A percentile compares a stretch with the other conserved stretches of the same genome.
These are phyloP conservation scores for Plicaturopsis crispa DNA, from an alignment of 768 basidiomycete genomes.

Conservation along the genomic window DNA sequence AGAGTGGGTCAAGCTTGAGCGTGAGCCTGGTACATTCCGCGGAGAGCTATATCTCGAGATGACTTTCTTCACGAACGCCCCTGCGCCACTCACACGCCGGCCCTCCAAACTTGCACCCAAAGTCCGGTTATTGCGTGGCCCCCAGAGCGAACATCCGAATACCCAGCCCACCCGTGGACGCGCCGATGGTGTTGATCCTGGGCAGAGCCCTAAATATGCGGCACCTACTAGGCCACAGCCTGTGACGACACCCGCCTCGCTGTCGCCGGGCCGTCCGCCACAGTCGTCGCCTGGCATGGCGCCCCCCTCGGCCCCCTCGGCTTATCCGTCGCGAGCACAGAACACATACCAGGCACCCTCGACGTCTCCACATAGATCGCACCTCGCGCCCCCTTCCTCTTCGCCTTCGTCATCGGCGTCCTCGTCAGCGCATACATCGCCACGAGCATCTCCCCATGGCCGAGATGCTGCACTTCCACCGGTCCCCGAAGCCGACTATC, in stretches of 20 bases:
- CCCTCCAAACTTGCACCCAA: slow-evolving; percentile 46
- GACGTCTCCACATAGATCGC: slow-evolving; percentile 3
- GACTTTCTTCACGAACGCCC: slow-evolving; percentile 79
- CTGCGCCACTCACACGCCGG: slow-evolving; percentile 42
- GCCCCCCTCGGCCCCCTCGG: slow-evolving; percentile 4
- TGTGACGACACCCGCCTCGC: slow-evolving; percentile 13
- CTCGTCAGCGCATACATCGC: slow-evolving; percentile 11
- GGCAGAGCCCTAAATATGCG: slow-evolving; percentile 4
- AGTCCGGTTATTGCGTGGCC: slow-evolving; percentile 43
- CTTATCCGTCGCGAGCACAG: no score
- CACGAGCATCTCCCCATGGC: slow-evolving; percentile 8
- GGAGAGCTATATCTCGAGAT: slow-evolving; percentile 91
- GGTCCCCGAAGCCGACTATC: slow-evolving; percentile 22
- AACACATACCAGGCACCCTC: neutral
- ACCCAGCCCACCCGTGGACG: slow-evolving; percentile 8
- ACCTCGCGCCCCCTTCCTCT: slow-evolving; percentile 11
- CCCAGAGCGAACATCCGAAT: slow-evolving; percentile 15
- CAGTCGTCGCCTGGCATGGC: slow-evolving; percentile 2
- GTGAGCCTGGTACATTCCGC: slow-evolving; percentile 55
- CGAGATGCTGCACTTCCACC: slow-evolving; percentile 31
- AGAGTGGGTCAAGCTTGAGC: slow-evolving; percentile 66
- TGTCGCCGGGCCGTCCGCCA: slow-evolving; percentile 7
- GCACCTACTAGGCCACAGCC: slow-evolving; percentile 1
- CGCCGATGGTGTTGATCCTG: neutral
- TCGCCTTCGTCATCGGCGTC: slow-evolving; percentile 15